These are phyloP conservation scores for Eragrostis curvula DNA, from an alignment of 176 grass and related monocot species.

Conservation along the genomic window DNA sequence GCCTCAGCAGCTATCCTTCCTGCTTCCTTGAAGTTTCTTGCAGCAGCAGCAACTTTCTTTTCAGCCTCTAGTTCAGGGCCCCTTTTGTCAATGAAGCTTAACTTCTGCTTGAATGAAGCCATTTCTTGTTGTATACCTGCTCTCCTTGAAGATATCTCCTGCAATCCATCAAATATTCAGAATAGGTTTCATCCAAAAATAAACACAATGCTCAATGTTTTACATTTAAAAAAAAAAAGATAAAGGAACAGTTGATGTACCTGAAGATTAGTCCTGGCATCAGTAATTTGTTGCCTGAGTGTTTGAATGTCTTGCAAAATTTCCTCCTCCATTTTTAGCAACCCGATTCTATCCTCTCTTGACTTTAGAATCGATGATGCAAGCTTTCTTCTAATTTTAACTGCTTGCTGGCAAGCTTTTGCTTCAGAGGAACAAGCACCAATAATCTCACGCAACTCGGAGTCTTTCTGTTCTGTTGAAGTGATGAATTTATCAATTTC, in stretches of 20 bases:
- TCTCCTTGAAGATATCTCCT: slow-evolving; percentile 85
- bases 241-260: slow-evolving; percentile 43
- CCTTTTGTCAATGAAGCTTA: slow-evolving; percentile 89
- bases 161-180: slow-evolving; percentile 47
- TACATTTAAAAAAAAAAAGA: slow-evolving; percentile 20
- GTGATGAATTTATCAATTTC: slow-evolving; percentile 68
- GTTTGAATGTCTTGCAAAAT: slow-evolving; percentile 78
- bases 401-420: slow-evolving; percentile 61
- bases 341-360: slow-evolving; percentile 72
- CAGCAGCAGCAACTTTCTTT: slow-evolving; percentile 95
- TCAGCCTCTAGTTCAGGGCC: slow-evolving; percentile 89
- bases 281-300: slow-evolving; percentile 79
- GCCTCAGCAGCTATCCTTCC: slow-evolving; percentile 85
- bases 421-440: slow-evolving; percentile 73
- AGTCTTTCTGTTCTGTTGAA: slow-evolving; percentile 63
- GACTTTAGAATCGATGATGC: slow-evolving; percentile 78
- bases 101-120: slow-evolving; percentile 70
- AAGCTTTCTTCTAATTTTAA: slow-evolving; percentile 66
- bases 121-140: slow-evolving; percentile 82
- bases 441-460: slow-evolving; percentile 59
- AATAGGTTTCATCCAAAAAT: slow-evolving; percentile 26
- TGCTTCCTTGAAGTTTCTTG: slow-evolving; percentile 95
- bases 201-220: slow-evolving; percentile 2
- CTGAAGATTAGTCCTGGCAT: slow-evolving; percentile 90
- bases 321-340: slow-evolving; percentile 79